Evolutionary conservation across 129 eudicot genomes (phyloP), one percentile per base, ranked within the genome.

Genomic region (Ambrosia trifida): DNA sequence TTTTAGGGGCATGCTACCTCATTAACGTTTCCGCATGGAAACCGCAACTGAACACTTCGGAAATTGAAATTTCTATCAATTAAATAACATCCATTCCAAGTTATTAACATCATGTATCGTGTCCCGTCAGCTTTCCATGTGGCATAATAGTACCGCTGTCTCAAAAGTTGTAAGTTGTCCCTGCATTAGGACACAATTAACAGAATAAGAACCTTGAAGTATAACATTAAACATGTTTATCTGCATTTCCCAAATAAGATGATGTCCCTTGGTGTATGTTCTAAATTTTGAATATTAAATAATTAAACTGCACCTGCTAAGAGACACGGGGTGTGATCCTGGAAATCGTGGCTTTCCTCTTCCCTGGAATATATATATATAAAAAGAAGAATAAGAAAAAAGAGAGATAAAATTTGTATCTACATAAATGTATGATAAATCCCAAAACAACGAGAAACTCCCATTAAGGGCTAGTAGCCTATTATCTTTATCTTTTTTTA

Each of bases 91-190:
- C 89, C 92, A 16, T 87, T 77, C 85, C 83, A 82, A 19, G 88
- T 84, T 41, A 87, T 84, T 52, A 87, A 80, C 86, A 84, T 72
- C 86, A 87, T 79, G 64, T 84, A 87, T 62, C 92, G 84, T 5
- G 92, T 87, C 79, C 92, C 92, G 44, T 87, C 92, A 49, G 92
- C 92, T 79, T 87, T 87, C 92, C 92, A 87, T 57, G 92, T 87
- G 72, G 92, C 92, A 54, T 87, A 87, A 81, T 87, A 87, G 47
- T 87, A 87, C 6, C 89, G 81, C 57, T 87, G 92, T 69, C 92
- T 78, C 75, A 87, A 69, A 51, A 87, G 85, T 67, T 84, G 92
- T 28, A 87, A 74, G 63, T 87, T 87, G 69, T 79, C 83, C 78
- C 83, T 72, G 70, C 20, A 67, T 65, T 24, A 53, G 30, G 5